phyloP scores from a whole-genome alignment of 2,329 filamentous ascomycete species.

The Pyricularia grisea region DNA sequence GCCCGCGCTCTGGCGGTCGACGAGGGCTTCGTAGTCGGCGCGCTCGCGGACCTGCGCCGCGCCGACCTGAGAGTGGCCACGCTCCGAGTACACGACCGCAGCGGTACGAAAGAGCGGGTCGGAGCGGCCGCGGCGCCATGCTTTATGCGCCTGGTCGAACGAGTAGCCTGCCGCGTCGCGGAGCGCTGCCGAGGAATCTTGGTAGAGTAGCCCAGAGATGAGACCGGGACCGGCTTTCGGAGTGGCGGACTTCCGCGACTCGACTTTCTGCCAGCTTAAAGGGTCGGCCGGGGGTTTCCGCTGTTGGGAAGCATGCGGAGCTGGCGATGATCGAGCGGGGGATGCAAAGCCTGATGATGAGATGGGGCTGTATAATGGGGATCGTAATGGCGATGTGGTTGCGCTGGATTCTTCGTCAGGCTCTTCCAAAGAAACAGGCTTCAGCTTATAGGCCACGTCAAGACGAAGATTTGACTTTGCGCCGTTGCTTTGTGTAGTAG shows the following conservation, averaged over 20 bases:
- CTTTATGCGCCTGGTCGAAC: slow-evolving; percentile 27
- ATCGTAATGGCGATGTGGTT: background rate
- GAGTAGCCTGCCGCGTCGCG: slow-evolving; percentile 12
- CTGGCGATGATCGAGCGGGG: background rate
- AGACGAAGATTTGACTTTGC: slow-evolving; percentile 27
- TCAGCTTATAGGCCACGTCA: slow-evolving; percentile 26
- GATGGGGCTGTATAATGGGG: background rate
- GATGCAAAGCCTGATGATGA: background rate
- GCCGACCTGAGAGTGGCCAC: slow-evolving; percentile 55
- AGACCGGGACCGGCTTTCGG: background rate
- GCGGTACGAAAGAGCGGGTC: slow-evolving; percentile 66
- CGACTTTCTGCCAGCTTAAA: slow-evolving; percentile 1
- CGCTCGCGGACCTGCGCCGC: slow-evolving; percentile 49
- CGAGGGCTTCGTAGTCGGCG: slow-evolving; percentile 60
- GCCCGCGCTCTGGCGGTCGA: slow-evolving; percentile 53
- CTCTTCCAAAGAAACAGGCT: slow-evolving; percentile 22
- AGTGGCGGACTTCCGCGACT: background rate
- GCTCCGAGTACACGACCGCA: slow-evolving; percentile 65
- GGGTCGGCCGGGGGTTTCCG: background rate
- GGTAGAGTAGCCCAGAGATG: slow-evolving; percentile 6
- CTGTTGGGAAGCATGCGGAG: background rate
- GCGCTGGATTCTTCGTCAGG: background rate
- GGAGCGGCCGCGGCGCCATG: slow-evolving; percentile 47
- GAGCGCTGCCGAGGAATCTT: background rate
- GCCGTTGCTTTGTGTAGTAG: slow-evolving; percentile 15